Evolutionary conservation across 2,329 filamentous ascomycete genomes (phyloP).

Genomic region (Alternaria consortialis): DNA sequence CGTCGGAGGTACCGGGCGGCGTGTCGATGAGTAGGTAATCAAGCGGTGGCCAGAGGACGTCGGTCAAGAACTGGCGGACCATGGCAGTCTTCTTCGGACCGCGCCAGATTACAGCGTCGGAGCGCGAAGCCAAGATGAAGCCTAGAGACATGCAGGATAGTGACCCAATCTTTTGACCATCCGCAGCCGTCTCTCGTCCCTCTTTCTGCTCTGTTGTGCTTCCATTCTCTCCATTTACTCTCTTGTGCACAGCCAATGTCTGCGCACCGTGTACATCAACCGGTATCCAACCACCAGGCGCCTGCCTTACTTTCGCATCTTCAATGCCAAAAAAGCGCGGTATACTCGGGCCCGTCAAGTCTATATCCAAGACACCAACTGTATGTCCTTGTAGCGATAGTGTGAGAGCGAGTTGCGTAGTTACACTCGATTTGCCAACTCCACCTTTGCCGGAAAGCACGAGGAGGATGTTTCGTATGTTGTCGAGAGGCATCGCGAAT

Average conservation of each 20-base stretch:
- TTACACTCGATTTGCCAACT: constrained; percentile 97
- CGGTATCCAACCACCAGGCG: constrained; percentile 90
- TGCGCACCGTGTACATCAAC: constrained; percentile 78
- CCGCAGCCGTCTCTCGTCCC: neutral
- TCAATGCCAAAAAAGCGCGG: constrained; percentile 94
- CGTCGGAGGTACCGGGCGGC: constrained; percentile 93
- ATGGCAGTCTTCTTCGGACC: constrained; percentile 99
- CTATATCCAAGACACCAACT: constrained; percentile 94
- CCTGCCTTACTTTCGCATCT: constrained; percentile 86
- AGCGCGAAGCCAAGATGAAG: constrained; percentile 82
- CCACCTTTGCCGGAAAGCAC: constrained; percentile 97
- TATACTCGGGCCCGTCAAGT: constrained; percentile 95
- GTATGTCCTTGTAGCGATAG: constrained; percentile 85
- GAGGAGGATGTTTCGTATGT: constrained; percentile 80
- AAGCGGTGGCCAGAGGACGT: constrained; percentile 85
- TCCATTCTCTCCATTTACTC: constrained; percentile 8
- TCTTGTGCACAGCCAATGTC: constrained; percentile 24
- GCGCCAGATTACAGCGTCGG: constrained; percentile 95
- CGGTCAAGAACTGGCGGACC: constrained; percentile 94
- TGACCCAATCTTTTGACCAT: constrained; percentile 61
- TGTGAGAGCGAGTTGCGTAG: constrained; percentile 91
- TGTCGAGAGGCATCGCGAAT: constrained; percentile 69
- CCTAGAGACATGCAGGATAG: constrained; percentile 91
- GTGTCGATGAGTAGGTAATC: constrained; percentile 96
- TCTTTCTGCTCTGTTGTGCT: neutral